phyloP scores from a whole-genome alignment of 805 yeast genomes.

The Hanseniaspora pseudoguilliermondii region DNA sequence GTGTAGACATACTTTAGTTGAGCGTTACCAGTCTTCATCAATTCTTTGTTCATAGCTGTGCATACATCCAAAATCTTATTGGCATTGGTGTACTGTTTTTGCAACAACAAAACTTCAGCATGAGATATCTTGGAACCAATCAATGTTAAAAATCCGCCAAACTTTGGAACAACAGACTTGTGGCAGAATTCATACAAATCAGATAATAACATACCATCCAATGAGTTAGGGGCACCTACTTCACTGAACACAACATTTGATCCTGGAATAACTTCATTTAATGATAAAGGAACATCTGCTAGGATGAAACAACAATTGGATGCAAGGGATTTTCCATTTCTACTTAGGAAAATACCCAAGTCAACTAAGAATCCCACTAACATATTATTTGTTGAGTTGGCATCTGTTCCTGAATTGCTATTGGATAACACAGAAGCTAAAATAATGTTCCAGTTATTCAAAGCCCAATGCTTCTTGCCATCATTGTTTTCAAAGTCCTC shows the following conservation, averaged over 20 bases:
- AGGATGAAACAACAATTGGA: constrained; percentile 37
- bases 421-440: constrained; percentile 31
- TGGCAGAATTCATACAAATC: constrained; percentile 57
- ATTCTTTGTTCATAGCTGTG: constrained; percentile 28
- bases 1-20: constrained; percentile 27
- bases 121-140: constrained; percentile 51
- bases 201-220: constrained; percentile 42
- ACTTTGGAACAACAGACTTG: constrained; percentile 21
- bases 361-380: constrained; percentile 34
- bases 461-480: constrained; percentile 37
- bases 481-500: constrained; percentile 33
- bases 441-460: constrained; percentile 40
- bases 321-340: constrained; percentile 26
- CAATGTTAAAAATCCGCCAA: constrained; percentile 38
- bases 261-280: constrained; percentile 19
- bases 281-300: constrained; percentile 35
- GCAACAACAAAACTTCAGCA: constrained; percentile 57
- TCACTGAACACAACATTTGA: constrained; percentile 29
- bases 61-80: constrained; percentile 50
- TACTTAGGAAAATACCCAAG: constrained; percentile 38
- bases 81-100: constrained; percentile 45
- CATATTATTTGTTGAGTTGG: constrained; percentile 8
- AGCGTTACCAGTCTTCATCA: constrained; percentile 28
- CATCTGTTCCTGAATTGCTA: constrained; percentile 15
- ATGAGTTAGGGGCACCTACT: constrained; percentile 30